Conservation (phyloP, 108 stramenopile species). For the Hondaea fermentalgiana region DNA sequence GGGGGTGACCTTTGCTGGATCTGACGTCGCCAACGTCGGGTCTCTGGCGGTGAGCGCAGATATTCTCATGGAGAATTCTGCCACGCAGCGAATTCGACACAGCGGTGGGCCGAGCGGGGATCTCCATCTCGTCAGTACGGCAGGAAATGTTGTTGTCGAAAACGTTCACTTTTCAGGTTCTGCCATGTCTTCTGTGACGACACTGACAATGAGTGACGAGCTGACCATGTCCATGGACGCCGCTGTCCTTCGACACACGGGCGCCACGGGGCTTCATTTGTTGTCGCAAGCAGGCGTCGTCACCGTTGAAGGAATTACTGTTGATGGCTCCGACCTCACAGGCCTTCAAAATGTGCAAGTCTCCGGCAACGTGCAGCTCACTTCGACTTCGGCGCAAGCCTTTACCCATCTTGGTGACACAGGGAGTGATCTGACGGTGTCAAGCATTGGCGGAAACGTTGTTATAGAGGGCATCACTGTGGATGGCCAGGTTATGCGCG, state of each 20-base stretch:
- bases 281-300: neutral
- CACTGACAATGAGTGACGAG: neutral
- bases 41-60: neutral
- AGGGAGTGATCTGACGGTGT: neutral
- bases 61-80: neutral
- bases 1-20: neutral
- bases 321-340: neutral
- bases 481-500: neutral
- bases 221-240: neutral
- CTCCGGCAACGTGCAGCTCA: neutral
- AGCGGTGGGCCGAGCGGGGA: neutral
- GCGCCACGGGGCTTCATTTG: neutral
- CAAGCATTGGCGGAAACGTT: neutral
- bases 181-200: neutral
- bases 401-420: neutral
- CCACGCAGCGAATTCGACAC: neutral
- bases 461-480: neutral
- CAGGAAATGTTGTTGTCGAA: neutral
- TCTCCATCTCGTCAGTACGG: neutral
- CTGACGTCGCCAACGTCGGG: neutral
- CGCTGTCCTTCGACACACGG: neutral
- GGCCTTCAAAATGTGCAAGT: neutral
- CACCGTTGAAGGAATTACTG: neutral
- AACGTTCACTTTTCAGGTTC: neutral
- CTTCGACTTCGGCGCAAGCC: neutral